Base-by-base conservation (phyloP, 169 alveolate species). In the Plasmodium blacklocki region DNA sequence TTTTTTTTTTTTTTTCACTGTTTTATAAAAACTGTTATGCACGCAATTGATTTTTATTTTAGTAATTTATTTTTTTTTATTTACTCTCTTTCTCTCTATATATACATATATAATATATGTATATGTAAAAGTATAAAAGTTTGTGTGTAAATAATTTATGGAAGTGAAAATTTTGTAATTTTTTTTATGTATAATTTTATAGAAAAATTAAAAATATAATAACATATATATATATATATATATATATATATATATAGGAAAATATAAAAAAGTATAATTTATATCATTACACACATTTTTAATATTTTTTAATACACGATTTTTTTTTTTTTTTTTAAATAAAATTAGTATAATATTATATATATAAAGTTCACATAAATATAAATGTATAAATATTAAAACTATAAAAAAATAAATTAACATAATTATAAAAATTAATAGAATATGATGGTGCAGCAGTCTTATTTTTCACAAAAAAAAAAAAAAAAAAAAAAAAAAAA, bases 381-480 rank as follows among this genome's bases (percentile, higher is more conserved):
- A 4, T 43, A 39, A 6, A 21, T 29, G 43, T 29, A 12, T 63
- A 12, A 58, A 29, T 73, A 26, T 74, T 43, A 21, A 59, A 47
- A 39, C 62, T 43, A 74, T 54, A 43, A 60, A 21, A 18, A 63
- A 62, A 67, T n/a, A 67, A 67, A 67, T 43, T n/a, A 70, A 39
- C 21, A 56, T 23, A 60, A 39, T 32, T 32, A 32, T 32, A 60
- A 54, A 63, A 76, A 76, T 23, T 63, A 39, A 66, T 58, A 76
- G 88, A 74, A 63, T 76, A 76, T 76, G 64, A 29, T 45, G 76
- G 88, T 76, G 88, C 88, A 76, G 66, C 32, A 66, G 75, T 76
- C 70, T 76, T n/a, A 76, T 64, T 9, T 64, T n/a, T 45, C 19
- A 76, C 23, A 62, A 63, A 64, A 76, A 32, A 32, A 32, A 32